phyloP scores from a whole-genome alignment of 768 basidiomycete species.

The Mycena olivaceomarginata region DNA sequence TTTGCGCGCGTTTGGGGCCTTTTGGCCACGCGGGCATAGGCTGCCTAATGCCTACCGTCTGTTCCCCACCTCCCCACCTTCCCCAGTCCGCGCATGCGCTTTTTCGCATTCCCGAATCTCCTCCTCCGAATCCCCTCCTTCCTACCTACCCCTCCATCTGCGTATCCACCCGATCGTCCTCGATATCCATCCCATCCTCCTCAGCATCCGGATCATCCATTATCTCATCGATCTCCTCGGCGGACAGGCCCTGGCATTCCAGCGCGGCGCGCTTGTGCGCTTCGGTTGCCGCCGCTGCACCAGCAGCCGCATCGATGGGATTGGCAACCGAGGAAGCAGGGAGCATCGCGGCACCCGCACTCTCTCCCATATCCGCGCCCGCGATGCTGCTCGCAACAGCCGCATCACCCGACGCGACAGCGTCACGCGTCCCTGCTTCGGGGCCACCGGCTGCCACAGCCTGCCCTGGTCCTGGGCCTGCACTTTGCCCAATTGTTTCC shows the following conservation, averaged over 20 bases:
- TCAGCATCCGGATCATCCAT: background rate
- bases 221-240: background rate
- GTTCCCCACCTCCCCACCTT: background rate
- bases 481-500: background rate
- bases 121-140: background rate
- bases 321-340: background rate
- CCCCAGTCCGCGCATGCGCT: too few relatives aligned
- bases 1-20: background rate
- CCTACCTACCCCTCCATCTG: background rate
- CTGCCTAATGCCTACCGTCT: background rate
- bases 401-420: background rate
- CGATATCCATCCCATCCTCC: background rate
- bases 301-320: background rate
- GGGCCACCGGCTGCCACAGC: background rate
- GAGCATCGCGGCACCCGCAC: background rate
- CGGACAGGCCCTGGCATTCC: background rate
- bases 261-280: background rate
- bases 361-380: background rate
- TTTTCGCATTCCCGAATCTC: background rate
- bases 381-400: background rate
- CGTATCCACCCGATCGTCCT: background rate
- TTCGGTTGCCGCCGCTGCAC: background rate
- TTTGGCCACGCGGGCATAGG: background rate
- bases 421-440: background rate
- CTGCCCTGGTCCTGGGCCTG: background rate